phyloP scores from a whole-genome alignment of 371 early-diverging fungal genomes.

The Antonospora locustae region DNA sequence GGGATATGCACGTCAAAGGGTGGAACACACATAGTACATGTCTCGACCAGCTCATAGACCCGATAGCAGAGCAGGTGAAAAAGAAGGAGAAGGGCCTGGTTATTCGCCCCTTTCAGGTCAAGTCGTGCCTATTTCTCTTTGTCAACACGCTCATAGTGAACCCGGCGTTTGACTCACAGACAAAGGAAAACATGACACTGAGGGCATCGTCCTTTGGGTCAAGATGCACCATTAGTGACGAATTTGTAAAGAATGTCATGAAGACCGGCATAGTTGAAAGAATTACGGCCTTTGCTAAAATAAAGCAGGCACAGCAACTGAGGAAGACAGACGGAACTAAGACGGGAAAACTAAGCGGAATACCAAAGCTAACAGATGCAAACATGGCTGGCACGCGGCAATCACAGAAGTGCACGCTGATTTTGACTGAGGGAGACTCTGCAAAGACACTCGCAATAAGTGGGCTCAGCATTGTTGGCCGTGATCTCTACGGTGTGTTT shows the following conservation, averaged over 20 bases:
- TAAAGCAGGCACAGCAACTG: constrained; percentile 68
- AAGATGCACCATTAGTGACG: constrained; percentile 63
- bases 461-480: constrained; percentile 78
- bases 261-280: constrained; percentile 69
- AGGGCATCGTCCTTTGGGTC: constrained; percentile 70
- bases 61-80: constrained; percentile 62
- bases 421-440: constrained; percentile 97
- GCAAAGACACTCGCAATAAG: constrained; percentile 86
- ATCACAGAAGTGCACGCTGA: constrained; percentile 74
- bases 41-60: constrained; percentile 72
- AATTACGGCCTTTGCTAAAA: constrained; percentile 63
- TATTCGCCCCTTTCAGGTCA: constrained; percentile 71
- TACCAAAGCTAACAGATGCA: constrained; percentile 91
- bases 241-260: constrained; percentile 65
- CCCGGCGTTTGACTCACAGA: constrained; percentile 95
- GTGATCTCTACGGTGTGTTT: constrained; percentile 88
- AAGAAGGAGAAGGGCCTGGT: constrained; percentile 60
- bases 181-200: constrained; percentile 90
- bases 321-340: constrained; percentile 78
- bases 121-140: constrained; percentile 79
- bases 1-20: constrained; percentile 89
- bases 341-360: constrained; percentile 62
- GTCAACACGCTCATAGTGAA: constrained; percentile 91
- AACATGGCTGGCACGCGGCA: constrained; percentile 74
- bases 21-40: constrained; percentile 78